Evolutionary conservation across 1,284 basidiomycete species (phyloP).

Genomic region (Ceratobasidium sp.): DNA sequence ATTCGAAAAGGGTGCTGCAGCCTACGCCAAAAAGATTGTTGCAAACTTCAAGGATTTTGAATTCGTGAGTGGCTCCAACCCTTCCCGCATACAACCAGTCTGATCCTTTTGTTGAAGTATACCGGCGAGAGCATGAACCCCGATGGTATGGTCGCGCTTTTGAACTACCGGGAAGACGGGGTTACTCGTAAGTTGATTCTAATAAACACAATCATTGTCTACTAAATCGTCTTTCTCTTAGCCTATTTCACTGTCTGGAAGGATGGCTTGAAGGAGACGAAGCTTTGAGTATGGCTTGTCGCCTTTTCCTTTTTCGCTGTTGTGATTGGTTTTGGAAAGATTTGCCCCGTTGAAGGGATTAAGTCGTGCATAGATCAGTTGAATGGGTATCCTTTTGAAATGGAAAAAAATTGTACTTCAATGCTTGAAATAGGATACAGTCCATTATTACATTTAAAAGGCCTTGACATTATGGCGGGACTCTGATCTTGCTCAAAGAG

Average conservation of each 20-base stretch:
- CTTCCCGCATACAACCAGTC: neutral
- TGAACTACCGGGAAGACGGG: constrained; percentile 83
- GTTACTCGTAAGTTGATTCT: constrained; percentile 64
- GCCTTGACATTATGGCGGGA: neutral
- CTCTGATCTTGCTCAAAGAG: constrained; percentile 9
- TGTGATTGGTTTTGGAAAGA: neutral
- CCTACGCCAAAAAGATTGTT: constrained; percentile 86
- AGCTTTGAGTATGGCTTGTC: constrained; percentile 55
- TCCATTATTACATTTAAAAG: neutral
- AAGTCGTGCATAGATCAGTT: neutral
- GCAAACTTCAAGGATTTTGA: constrained; percentile 90
- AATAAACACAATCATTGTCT: constrained; percentile 1
- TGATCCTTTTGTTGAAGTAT: constrained; percentile 59
- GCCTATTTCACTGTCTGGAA: constrained; percentile 96
- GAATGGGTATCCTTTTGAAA: neutral
- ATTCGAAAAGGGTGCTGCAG: constrained; percentile 84
- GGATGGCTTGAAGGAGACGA: constrained; percentile 80
- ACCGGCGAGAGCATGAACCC: constrained; percentile 85
- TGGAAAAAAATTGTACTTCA: neutral
- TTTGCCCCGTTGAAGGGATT: neutral
- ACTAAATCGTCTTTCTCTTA: constrained; percentile 48
- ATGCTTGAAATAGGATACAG: neutral
- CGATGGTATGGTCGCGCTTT: constrained; percentile 87
- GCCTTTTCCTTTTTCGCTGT: neutral
- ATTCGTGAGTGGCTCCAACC: constrained; percentile 63